Evolutionary conservation across 129 eudicot species (phyloP), one percentile per base, ranked within the genome.

Genomic region (Lactuca saligna): DNA sequence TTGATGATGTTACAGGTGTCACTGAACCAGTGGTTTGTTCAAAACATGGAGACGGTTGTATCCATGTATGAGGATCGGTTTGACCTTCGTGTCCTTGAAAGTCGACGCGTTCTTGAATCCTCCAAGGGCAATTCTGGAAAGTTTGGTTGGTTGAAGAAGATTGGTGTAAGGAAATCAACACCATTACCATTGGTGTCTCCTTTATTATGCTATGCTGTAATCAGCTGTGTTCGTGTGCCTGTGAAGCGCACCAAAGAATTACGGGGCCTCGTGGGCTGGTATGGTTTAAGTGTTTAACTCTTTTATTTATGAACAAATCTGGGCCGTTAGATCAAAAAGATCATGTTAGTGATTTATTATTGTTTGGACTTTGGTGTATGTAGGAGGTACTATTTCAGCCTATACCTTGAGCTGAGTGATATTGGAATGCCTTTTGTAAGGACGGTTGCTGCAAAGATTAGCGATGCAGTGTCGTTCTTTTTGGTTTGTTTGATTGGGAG

Each of bases 351-450:
- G 48, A 15, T n/a, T 1, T 39, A 56, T 54, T 35, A n/a, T 11
- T 10, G 32, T 15, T 15, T 38, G 17, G 34, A 25, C 29, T 73
- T 69, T 70, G 42, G 78, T 81, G 84, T 95, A 89, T 81, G 84
- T 95, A 89, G 98, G 98, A 82, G 82, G 82, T 93, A 93, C 84
- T 93, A 82, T 79, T 89, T 79, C 84, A 93, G 99, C 79, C 90
- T 93, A 11, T 81, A 77, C 61, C 99, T 93, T 58, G 97, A 93
- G 82, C 75, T 85, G 86, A 50, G 92, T 64, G 99, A 93, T 73
- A 87, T 93, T 42, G 71, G 82, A 49, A 78, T 81, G 95, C 99
- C 99, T 20, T 51, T 93, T 64, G 58, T 83, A 37, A 83, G 77
- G 73, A 84, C 90, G 6, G 25, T 86, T 8, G 75, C 82, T 64